A percentile compares a stretch with the other conserved stretches of the same genome.
Evolutionary conservation across 73 alveolate genomes (phyloP).

Genomic region (Paramecium pentaurelia): DNA sequence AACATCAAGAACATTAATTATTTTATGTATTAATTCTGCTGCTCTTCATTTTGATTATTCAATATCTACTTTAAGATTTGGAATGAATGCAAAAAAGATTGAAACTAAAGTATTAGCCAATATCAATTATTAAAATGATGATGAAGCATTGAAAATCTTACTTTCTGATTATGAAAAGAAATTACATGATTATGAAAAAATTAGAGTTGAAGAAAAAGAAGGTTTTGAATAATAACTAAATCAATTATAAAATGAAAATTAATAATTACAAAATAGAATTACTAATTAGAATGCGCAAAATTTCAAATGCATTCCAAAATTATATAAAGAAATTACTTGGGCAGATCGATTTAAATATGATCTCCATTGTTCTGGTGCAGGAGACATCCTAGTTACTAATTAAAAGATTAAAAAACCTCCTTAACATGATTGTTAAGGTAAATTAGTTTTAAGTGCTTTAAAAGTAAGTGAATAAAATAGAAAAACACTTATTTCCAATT

Average conservation of each 20-base stretch:
- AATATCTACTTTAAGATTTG: conserved; percentile 58
- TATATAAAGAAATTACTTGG: conserved; percentile 19
- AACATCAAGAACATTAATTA: conserved; percentile 94
- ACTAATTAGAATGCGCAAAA: background rate
- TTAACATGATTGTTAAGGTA: conserved; percentile 43
- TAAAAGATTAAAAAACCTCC: conserved; percentile 1
- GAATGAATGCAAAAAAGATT: conserved; percentile 57
- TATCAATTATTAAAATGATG: conserved; percentile 7
- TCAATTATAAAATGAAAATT: background rate
- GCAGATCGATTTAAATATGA: background rate
- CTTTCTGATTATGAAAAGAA: conserved; percentile 37
- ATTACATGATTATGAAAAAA: background rate
- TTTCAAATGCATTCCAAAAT: background rate
- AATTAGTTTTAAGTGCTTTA: background rate
- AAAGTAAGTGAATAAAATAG: background rate
- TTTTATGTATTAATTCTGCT: conserved; percentile 59
- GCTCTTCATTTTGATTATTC: conserved; percentile 52
- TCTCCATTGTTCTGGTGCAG: conserved; percentile 9
- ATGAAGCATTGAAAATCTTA: conserved; percentile 10
- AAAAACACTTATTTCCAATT: background rate
- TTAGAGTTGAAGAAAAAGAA: conserved; percentile 19
- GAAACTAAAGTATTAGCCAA: conserved; percentile 35
- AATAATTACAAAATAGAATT: background rate
- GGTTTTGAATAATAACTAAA: background rate
- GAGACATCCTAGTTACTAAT: background rate